A percentile compares a stretch with the other conserved stretches of the same genome.
Evolutionary conservation across 148 eudicot species (phyloP).

Genomic region (Heliosperma pusillum): DNA sequence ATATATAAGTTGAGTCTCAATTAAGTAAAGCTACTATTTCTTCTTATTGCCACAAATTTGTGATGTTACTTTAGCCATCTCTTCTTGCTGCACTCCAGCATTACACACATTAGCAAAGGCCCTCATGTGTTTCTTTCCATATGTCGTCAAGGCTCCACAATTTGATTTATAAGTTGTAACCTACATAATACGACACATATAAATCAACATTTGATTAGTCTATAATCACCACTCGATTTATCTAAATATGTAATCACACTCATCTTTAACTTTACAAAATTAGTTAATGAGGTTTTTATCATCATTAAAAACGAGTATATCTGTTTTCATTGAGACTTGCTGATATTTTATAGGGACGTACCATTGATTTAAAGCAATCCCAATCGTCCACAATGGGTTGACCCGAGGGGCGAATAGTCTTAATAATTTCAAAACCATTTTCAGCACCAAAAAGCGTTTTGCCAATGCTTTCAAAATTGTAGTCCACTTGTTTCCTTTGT

Average conservation of each 20-base stretch:
- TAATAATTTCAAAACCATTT: slow-evolving; percentile 16
- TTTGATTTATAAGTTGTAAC: slow-evolving; percentile 26
- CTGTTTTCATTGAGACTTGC: no score
- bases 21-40: neutral
- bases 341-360: no score
- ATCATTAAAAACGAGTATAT: no score
- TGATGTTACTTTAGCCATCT: slow-evolving; percentile 25
- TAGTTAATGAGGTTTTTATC: no score
- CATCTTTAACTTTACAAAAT: no score
- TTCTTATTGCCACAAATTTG: slow-evolving; percentile 26
- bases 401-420: slow-evolving; percentile 20
- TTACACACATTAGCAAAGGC: slow-evolving; percentile 41
- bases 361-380: slow-evolving; percentile 37
- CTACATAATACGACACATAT: slow-evolving; percentile 3
- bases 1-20: neutral
- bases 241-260: neutral
- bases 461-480: slow-evolving; percentile 26
- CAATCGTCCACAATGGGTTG: slow-evolving; percentile 38
- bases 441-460: slow-evolving; percentile 27
- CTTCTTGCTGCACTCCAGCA: slow-evolving; percentile 30
- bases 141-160: slow-evolving; percentile 32
- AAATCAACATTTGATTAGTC: neutral
- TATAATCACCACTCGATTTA: neutral
- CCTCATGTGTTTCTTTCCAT: slow-evolving; percentile 36
- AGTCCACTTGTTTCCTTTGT: slow-evolving; percentile 28